Base-by-base conservation (phyloP, 1,139 yeast species). In the Pichia sp. region DNA sequence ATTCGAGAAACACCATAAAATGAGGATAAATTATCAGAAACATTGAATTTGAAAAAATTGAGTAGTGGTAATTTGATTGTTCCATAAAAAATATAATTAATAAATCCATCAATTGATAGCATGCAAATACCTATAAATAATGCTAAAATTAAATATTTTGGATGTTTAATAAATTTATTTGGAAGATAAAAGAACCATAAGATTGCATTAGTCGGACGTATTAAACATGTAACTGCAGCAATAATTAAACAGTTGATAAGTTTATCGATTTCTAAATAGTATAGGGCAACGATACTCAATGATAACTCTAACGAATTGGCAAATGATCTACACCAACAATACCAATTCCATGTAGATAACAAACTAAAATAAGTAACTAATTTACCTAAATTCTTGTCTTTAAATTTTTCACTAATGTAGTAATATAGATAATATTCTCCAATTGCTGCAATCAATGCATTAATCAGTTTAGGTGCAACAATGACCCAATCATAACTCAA, bases 1-100 rank as follows among this genome's bases (percentile, higher is more conserved):
- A 90, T 76, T 16, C 95, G 86, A 8, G 94, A 80, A 1, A 72
- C 69, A 0, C 99, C 99, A 62, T 94, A 94, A 56, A 90, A 87
- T 6, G 78, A 72, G 6, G 97, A 82, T 28, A 89, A 69, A 30
- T 86, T 79, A 42, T 78, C 78, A 8, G 84, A 65, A 23, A 86
- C 74, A 59, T 94, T 94, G 66, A 89, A 87, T 57, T 79, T 76
- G 43, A 87, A 56, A 60, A 89, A 92, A 55, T 80, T 80, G 58
- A 72, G 64, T 1, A 81, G 57, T 4, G 97, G 96, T 46, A 87
- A 68, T 0, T 79, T 75, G 51, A 72, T 54, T 35, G 63, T 53
- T 0, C 75, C 75, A 60, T 87, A 90, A 59, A 81, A 87, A 43
- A 58, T 60, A 47, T 67, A 73, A 61, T 92, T 97, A 6, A 82